Evolutionary conservation across 495 filamentous ascomycete genomes (phyloP).

Genomic region (Talaromyces wortmannii): DNA sequence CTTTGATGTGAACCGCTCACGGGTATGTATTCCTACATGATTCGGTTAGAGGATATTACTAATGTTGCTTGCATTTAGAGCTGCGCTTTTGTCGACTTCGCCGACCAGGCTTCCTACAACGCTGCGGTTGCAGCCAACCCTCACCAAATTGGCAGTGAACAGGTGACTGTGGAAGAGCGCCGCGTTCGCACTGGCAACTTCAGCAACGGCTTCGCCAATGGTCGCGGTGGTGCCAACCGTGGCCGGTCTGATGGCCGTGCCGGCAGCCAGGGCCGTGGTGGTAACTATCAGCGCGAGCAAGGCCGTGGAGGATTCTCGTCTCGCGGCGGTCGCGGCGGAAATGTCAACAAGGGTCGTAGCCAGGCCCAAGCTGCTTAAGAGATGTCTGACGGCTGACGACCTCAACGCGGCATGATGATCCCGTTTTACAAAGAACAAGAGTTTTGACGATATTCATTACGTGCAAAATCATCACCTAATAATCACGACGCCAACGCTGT

Average conservation of each 20-base stretch:
- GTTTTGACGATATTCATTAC: neutral
- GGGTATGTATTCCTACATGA: slow-evolving; percentile 52
- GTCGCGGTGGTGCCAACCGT: slow-evolving; percentile 53
- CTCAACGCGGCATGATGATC: neutral
- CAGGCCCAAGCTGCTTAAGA: slow-evolving; percentile 42
- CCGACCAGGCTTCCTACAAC: slow-evolving; percentile 66
- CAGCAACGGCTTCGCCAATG: slow-evolving; percentile 48
- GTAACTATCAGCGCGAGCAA: slow-evolving; percentile 53
- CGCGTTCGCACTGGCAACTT: slow-evolving; percentile 63
- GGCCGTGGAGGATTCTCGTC: slow-evolving; percentile 48
- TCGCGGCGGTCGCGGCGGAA: slow-evolving; percentile 49
- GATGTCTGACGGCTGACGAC: neutral
- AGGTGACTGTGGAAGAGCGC: slow-evolving; percentile 82
- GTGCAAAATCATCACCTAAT: neutral
- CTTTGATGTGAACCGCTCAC: slow-evolving; percentile 82
- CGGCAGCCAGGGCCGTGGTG: slow-evolving; percentile 61
- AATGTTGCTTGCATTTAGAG: slow-evolving; percentile 48
- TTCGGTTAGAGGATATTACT: neutral
- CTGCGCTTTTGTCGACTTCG: slow-evolving; percentile 94
- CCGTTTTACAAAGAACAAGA: slow-evolving; percentile 8
- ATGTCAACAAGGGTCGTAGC: slow-evolving; percentile 41
- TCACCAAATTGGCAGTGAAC: slow-evolving; percentile 72
- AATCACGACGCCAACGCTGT: neutral
- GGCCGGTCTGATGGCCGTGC: slow-evolving; percentile 60
- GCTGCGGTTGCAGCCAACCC: slow-evolving; percentile 81